Percentiles rank a stretch among this genome's conserved stretches.
Conservation (phyloP, 345 rosid genomes). For the Jatropha curcas region DNA sequence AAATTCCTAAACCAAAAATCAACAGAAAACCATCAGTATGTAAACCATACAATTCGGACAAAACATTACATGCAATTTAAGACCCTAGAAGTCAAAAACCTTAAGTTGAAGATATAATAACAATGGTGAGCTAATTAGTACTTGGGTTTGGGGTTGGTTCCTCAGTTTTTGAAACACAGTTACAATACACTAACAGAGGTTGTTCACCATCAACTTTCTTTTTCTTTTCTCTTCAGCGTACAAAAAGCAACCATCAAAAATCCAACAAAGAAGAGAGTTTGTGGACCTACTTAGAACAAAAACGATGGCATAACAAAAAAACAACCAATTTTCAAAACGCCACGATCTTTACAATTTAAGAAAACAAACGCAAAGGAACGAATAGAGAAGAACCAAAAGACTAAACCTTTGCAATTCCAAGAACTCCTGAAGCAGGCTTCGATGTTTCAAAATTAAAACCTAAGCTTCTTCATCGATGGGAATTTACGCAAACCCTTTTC, state of each 20-base stretch:
- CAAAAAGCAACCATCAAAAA: background rate
- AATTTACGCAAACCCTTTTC: slow-evolving; percentile 21
- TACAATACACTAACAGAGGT: background rate
- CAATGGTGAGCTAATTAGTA: background rate
- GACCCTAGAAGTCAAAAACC: background rate
- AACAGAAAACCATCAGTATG: slow-evolving; percentile 9
- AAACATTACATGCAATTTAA: background rate
- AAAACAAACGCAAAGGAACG: background rate
- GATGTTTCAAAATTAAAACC: slow-evolving; percentile 28
- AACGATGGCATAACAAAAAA: background rate
- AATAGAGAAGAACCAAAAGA: background rate
- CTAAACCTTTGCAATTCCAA: slow-evolving; percentile 44
- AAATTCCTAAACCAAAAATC: slow-evolving; percentile 33
- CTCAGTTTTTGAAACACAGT: background rate
- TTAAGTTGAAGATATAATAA: background rate
- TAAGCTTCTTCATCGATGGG: slow-evolving; percentile 23
- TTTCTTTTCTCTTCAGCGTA: background rate
- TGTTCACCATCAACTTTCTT: too few species aligned
- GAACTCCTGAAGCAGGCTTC: slow-evolving; percentile 36
- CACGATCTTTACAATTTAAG: too few species aligned
- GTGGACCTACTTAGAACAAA: too few species aligned
- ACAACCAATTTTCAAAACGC: too few species aligned
- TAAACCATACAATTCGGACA: background rate
- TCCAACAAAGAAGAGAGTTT: background rate
- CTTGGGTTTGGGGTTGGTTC: too few species aligned